Evolutionary conservation across 148 eudicot genomes (phyloP).

Genomic region (Fagopyrum tataricum): DNA sequence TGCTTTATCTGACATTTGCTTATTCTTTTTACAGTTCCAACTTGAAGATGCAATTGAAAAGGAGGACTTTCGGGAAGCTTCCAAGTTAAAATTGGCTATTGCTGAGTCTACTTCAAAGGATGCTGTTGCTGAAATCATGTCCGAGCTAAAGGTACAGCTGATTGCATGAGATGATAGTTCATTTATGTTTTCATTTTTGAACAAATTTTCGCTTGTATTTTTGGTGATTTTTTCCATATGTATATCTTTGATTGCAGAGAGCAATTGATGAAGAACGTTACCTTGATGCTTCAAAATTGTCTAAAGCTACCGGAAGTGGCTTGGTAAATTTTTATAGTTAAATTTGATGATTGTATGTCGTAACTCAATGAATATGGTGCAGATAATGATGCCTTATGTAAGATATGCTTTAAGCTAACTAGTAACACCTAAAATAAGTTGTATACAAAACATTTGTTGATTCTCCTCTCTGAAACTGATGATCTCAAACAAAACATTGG

Average conservation of each 20-base stretch:
- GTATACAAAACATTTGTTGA: neutral
- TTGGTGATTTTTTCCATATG: neutral
- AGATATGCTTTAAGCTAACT: neutral
- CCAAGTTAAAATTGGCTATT: conserved; percentile 65
- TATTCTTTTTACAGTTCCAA: conserved; percentile 55
- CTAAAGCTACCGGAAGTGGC: conserved; percentile 77
- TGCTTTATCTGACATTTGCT: neutral
- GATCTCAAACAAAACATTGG: neutral
- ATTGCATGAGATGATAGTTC: neutral
- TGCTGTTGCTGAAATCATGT: conserved; percentile 77
- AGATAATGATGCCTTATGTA: neutral
- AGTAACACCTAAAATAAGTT: neutral
- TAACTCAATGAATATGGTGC: neutral
- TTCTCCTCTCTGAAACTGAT: neutral
- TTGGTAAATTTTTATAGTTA: conserved; percentile 47
- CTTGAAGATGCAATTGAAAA: conserved; percentile 88
- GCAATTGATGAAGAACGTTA: conserved; percentile 91
- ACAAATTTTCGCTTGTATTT: neutral
- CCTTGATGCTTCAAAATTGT: conserved; percentile 87
- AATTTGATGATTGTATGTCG: neutral
- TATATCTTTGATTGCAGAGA: conserved; percentile 31
- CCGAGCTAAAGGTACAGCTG: conserved; percentile 53
- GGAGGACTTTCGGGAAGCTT: conserved; percentile 95
- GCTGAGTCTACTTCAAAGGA: conserved; percentile 76
- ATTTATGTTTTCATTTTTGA: neutral